Percentiles rank a stretch among this genome's conserved stretches.
These are phyloP conservation scores for Jamesozyma lodderae DNA, from an alignment of 805 yeast genomes.

Conservation along the genomic window DNA sequence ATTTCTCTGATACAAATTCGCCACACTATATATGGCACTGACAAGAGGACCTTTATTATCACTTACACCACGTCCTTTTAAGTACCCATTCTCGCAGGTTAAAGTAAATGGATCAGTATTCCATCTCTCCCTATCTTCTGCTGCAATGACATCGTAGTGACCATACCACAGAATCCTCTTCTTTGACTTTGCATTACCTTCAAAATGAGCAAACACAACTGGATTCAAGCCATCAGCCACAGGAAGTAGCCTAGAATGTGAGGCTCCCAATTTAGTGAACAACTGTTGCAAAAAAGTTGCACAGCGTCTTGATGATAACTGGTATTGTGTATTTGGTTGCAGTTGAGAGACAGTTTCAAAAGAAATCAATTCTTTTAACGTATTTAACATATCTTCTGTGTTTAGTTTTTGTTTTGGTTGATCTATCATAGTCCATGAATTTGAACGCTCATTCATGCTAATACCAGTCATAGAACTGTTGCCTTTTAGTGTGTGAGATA, in stretches of 20 bases:
- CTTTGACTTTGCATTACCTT: slow-evolving; percentile 31
- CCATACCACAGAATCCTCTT: slow-evolving; percentile 79
- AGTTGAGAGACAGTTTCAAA: slow-evolving; percentile 68
- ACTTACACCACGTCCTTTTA: slow-evolving; percentile 86
- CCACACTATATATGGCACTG: slow-evolving; percentile 81
- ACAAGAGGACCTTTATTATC: slow-evolving; percentile 92
- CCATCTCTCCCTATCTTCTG: slow-evolving; percentile 59
- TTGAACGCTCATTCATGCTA: neutral
- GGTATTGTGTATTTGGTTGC: slow-evolving; percentile 33
- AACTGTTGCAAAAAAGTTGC: slow-evolving; percentile 63
- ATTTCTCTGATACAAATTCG: slow-evolving; percentile 47
- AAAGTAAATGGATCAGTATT: slow-evolving; percentile 66
- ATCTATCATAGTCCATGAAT: neutral
- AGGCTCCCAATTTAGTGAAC: slow-evolving; percentile 61
- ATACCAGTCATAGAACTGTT: neutral
- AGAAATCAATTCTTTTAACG: slow-evolving; percentile 53
- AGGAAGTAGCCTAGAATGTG: slow-evolving; percentile 55
- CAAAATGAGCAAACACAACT: slow-evolving; percentile 67
- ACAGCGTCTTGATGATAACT: slow-evolving; percentile 76
- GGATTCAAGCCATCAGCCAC: slow-evolving; percentile 71
- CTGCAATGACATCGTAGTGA: slow-evolving; percentile 91
- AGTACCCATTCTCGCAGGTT: slow-evolving; percentile 71
- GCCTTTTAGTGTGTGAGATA: slow-evolving; percentile 6
- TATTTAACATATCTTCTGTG: slow-evolving; percentile 55
- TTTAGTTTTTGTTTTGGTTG: slow-evolving; percentile 26